phyloP scores from a whole-genome alignment of 2,329 filamentous ascomycete genomes.

The Botrytis aclada region DNA sequence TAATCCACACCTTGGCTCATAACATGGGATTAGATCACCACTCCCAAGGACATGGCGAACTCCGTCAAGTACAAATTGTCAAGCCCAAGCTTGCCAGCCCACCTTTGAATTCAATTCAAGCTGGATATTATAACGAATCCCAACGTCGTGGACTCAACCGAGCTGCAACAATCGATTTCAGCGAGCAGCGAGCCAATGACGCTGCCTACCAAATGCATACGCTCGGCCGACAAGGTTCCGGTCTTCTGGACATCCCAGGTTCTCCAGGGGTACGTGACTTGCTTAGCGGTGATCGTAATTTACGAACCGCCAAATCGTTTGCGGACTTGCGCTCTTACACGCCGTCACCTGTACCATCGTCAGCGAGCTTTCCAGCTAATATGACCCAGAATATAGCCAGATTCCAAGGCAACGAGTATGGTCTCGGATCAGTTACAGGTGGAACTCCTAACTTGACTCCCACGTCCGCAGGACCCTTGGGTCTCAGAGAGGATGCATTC shows the following conservation, averaged over 20 bases:
- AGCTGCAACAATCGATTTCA: constrained; percentile 96
- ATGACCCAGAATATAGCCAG: constrained; percentile 61
- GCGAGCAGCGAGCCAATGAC: constrained; percentile 66
- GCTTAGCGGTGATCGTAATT: constrained; percentile 68
- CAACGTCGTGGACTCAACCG: constrained; percentile 83
- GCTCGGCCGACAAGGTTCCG: constrained; percentile 74
- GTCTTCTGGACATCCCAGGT: constrained; percentile 82
- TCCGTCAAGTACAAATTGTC: constrained; percentile 87
- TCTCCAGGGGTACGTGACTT: constrained; percentile 60
- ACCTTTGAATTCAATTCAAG: constrained; percentile 42
- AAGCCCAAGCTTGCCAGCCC: constrained; percentile 45
- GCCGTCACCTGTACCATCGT: constrained; percentile 86
- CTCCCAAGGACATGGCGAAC: constrained; percentile 83
- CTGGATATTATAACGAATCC: constrained; percentile 64
- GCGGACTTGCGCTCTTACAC: constrained; percentile 94
- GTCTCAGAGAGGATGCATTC: constrained; percentile 32
- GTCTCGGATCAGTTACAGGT: constrained; percentile 53
- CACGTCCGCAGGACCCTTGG: constrained; percentile 71
- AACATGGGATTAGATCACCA: constrained; percentile 90
- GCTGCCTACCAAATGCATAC: constrained; percentile 70
- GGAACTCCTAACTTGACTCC: constrained; percentile 68
- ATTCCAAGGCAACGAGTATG: constrained; percentile 53
- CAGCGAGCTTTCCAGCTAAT: constrained; percentile 77
- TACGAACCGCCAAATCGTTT: constrained; percentile 93
- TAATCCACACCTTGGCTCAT: constrained; percentile 91